These are phyloP conservation scores for Trypanosoma brucei DNA, from an alignment of 208 protist genomes.

Conservation along the genomic window DNA sequence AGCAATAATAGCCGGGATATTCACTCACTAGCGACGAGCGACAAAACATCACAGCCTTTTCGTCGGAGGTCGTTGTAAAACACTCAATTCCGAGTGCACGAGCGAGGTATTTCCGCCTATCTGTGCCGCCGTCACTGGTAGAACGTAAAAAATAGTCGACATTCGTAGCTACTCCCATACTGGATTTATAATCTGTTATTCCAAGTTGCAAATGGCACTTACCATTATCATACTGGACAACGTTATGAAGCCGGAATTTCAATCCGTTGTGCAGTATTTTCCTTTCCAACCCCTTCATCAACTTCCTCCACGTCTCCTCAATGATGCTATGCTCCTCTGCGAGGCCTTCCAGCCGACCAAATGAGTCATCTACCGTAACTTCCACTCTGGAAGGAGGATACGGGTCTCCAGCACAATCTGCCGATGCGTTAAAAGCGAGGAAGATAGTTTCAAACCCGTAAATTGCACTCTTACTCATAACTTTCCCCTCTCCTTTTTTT, in stretches of 20 bases:
- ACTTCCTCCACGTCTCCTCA: conserved; percentile 23
- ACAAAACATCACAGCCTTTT: conserved; percentile 29
- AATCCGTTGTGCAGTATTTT: conserved; percentile 35
- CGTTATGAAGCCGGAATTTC: conserved; percentile 41
- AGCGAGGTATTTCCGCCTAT: conserved; percentile 19
- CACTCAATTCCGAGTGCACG: conserved; percentile 47
- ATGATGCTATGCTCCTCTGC: conserved; percentile 14
- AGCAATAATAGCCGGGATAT: conserved; percentile 39
- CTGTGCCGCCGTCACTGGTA: not conserved
- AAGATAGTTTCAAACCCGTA: not conserved
- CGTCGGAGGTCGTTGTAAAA: conserved; percentile 30
- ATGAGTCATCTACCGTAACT: conserved; percentile 7
- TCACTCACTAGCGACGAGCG: conserved; percentile 29
- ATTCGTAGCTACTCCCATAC: conserved; percentile 30
- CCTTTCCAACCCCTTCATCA: not conserved
- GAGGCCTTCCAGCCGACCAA: conserved; percentile 19
- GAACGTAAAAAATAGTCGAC: conserved; percentile 10
- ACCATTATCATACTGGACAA: not conserved
- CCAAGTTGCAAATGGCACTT: conserved; percentile 28
- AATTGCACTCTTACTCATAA: too few species aligned
- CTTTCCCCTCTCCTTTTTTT: too few species aligned
- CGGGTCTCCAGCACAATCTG: not conserved
- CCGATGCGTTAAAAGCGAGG: not conserved
- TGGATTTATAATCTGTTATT: conserved; percentile 50
- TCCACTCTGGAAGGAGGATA: conserved; percentile 4